A percentile compares a stretch with the other conserved stretches of the same genome.
Evolutionary conservation across 805 yeast species (phyloP).

Genomic region (Metschnikowia picachoensis): DNA sequence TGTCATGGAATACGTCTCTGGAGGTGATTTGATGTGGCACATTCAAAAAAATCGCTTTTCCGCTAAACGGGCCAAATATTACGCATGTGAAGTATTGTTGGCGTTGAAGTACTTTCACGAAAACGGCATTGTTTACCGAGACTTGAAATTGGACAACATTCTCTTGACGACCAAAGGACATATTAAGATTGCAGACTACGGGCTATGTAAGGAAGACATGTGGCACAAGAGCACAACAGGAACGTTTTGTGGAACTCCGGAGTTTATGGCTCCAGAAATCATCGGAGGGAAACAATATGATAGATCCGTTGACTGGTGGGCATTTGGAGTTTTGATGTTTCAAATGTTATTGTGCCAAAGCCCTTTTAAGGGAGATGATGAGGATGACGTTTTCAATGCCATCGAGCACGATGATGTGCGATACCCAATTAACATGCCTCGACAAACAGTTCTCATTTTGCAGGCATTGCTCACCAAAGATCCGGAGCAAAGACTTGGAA

Average conservation of each 20-base stretch:
- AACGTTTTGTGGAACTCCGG: slow-evolving; percentile 99
- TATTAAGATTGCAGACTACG: slow-evolving; percentile 95
- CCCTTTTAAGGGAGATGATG: slow-evolving; percentile 96
- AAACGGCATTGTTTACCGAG: slow-evolving; percentile 93
- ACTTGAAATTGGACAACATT: slow-evolving; percentile 91
- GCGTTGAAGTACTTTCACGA: slow-evolving; percentile 93
- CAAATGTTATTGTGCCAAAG: slow-evolving; percentile 96
- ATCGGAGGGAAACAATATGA: slow-evolving; percentile 89
- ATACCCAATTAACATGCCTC: slow-evolving; percentile 96
- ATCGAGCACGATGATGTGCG: slow-evolving; percentile 94
- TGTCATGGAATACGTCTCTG: slow-evolving; percentile 97
- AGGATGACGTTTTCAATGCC: slow-evolving; percentile 95
- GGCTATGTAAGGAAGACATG: slow-evolving; percentile 93
- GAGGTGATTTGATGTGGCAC: slow-evolving; percentile 99
- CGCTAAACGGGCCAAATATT: slow-evolving; percentile 89
- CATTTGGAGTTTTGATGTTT: slow-evolving; percentile 92
- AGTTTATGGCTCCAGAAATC: slow-evolving; percentile 98
- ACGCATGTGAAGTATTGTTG: slow-evolving; percentile 92
- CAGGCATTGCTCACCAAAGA: slow-evolving; percentile 90
- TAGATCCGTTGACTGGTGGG: slow-evolving; percentile 99
- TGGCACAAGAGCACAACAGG: slow-evolving; percentile 81
- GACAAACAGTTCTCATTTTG: slow-evolving; percentile 90
- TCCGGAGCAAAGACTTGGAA: slow-evolving; percentile 78
- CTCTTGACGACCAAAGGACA: slow-evolving; percentile 87
- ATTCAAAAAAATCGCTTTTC: slow-evolving; percentile 90